Conservation (phyloP, 495 filamentous ascomycete genomes). For the Aspergillus coremiiformis region DNA sequence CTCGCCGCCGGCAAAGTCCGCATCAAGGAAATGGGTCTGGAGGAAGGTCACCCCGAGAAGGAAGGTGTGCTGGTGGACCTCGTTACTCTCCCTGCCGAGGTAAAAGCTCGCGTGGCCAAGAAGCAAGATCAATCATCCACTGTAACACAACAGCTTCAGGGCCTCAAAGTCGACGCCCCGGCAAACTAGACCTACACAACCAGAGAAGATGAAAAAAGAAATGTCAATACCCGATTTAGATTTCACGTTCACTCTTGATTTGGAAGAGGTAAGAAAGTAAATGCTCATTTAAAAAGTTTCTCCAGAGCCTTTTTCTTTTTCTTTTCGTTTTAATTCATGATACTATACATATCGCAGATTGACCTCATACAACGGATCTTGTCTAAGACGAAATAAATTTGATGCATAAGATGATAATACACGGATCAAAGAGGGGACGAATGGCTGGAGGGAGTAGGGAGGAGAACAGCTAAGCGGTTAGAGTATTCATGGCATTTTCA, state of each 20-base stretch:
- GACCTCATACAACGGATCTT: conserved; percentile 43
- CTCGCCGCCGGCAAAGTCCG: conserved; percentile 65
- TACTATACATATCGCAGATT: neutral
- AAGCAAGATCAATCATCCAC: conserved; percentile 17
- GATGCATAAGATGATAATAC: too few relatives aligned
- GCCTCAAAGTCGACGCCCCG: conserved; percentile 10
- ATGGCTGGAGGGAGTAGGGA: neutral
- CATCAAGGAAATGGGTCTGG: conserved; percentile 77
- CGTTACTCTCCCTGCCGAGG: conserved; percentile 53
- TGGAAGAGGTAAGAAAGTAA: too few relatives aligned
- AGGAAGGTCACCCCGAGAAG: conserved; percentile 77
- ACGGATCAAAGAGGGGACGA: neutral
- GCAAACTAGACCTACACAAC: neutral
- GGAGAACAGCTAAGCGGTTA: too few relatives aligned
- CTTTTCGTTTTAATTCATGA: neutral
- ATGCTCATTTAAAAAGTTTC: neutral
- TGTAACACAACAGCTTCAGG: conserved; percentile 23
- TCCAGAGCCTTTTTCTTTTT: neutral
- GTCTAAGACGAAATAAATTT: too few relatives aligned
- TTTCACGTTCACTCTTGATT: neutral
- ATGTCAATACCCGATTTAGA: conserved; percentile 11
- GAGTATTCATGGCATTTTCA: too few relatives aligned
- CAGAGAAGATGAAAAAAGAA: neutral
- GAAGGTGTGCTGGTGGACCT: conserved; percentile 67
- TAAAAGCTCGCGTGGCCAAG: conserved; percentile 35